These are phyloP conservation scores for Apocynum venetum DNA, from an alignment of 257 asterid genomes.

Conservation along the genomic window DNA sequence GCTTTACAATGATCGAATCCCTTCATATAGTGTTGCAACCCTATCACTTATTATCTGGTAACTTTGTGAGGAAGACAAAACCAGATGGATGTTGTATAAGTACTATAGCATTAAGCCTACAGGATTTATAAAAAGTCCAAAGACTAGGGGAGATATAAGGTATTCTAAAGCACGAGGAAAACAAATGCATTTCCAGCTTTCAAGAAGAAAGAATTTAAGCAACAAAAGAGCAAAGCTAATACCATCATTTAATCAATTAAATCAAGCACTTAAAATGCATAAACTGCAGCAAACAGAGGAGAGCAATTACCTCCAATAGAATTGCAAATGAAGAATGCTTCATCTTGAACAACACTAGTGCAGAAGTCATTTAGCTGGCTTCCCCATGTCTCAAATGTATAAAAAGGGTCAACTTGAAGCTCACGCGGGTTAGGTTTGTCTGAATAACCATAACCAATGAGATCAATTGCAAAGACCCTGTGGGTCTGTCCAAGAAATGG, in stretches of 20 bases:
- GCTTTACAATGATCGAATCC: too few species aligned
- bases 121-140: too few species aligned
- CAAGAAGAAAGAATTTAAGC: neutral
- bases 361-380: slow-evolving; percentile 88
- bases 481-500: slow-evolving; percentile 75
- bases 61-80: neutral
- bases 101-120: too few species aligned
- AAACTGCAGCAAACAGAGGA: neutral
- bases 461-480: slow-evolving; percentile 89
- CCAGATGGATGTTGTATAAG: neutral
- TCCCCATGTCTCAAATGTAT: slow-evolving; percentile 96
- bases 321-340: slow-evolving; percentile 83
- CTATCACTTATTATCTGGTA: neutral
- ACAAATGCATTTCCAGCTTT: neutral
- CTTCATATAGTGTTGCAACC: neutral
- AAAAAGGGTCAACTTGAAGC: slow-evolving; percentile 49
- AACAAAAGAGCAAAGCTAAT: neutral
- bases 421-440: slow-evolving; percentile 85
- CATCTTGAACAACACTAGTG: slow-evolving; percentile 52
- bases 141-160: neutral
- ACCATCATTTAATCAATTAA: neutral
- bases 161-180: neutral
- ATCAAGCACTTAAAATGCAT: neutral
- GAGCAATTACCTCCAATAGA: slow-evolving; percentile 80
- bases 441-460: slow-evolving; percentile 93